These are phyloP conservation scores for Salix caprea DNA, from an alignment of 345 rosid species.

Conservation along the genomic window DNA sequence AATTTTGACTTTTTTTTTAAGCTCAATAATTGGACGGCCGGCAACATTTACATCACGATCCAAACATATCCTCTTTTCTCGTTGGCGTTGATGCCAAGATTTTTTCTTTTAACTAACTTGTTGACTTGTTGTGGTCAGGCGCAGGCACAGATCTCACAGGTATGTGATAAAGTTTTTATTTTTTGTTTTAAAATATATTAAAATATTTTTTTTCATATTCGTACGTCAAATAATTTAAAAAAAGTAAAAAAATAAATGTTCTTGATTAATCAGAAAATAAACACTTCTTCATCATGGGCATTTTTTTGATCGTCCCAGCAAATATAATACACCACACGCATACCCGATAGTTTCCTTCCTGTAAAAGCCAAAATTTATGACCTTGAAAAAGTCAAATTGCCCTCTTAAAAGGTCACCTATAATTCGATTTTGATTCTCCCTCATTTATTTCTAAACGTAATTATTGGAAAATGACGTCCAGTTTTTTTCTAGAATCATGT, in stretches of 20 bases:
- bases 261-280: background rate
- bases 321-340: background rate
- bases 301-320: background rate
- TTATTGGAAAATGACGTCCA: background rate
- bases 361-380: background rate
- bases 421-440: background rate
- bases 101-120: background rate
- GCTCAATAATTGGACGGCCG: conserved; percentile 9
- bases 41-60: background rate
- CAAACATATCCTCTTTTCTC: background rate
- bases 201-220: too few species aligned
- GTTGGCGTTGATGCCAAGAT: conserved; percentile 3
- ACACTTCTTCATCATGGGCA: background rate
- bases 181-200: too few species aligned
- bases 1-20: conserved; percentile 4
- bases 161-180: too few species aligned
- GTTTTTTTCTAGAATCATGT: too few species aligned
- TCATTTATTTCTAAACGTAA: background rate
- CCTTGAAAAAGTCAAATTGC: background rate
- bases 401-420: background rate
- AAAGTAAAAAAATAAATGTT: too few species aligned
- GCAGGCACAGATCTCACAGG: background rate
- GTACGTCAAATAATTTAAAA: too few species aligned
- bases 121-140: conserved; percentile 1
- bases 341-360: background rate